These are phyloP conservation scores for Dillenia suffruticosa DNA, from an alignment of 164 flowering plant genomes.

Conservation along the genomic window DNA sequence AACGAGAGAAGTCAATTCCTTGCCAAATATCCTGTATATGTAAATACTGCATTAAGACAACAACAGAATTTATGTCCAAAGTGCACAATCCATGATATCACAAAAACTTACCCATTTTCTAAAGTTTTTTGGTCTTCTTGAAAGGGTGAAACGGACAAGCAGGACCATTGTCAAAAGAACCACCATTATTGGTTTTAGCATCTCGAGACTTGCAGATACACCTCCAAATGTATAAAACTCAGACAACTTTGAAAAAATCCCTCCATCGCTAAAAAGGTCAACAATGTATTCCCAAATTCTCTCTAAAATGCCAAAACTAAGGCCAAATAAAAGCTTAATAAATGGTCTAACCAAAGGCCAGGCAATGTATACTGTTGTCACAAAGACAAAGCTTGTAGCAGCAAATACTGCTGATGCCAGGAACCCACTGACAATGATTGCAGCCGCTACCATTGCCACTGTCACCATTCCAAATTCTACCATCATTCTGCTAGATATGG, in stretches of 20 bases:
- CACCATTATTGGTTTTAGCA: conserved; percentile 53
- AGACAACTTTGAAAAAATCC: conserved; percentile 49
- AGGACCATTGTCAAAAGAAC: conserved; percentile 70
- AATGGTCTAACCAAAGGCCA: conserved; percentile 75
- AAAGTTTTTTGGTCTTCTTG: conserved; percentile 89
- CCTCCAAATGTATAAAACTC: conserved; percentile 69
- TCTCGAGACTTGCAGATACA: conserved; percentile 58
- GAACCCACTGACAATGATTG: conserved; percentile 67
- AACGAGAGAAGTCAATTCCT: conserved; percentile 88
- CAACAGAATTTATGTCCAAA: too few relatives aligned
- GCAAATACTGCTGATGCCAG: conserved; percentile 81
- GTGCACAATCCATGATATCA: not conserved
- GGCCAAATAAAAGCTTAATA: conserved; percentile 40
- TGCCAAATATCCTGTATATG: conserved; percentile 85
- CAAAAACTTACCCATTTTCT: conserved; percentile 67
- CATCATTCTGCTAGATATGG: conserved; percentile 88
- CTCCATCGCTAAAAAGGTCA: conserved; percentile 60
- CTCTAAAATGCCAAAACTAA: conserved; percentile 45
- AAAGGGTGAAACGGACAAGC: conserved; percentile 81
- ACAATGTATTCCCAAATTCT: conserved; percentile 46
- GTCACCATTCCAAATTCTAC: conserved; percentile 81
- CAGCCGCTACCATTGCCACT: conserved; percentile 69
- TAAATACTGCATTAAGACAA: not conserved
- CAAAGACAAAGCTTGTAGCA: conserved; percentile 61
- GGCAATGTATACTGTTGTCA: conserved; percentile 44